Evolutionary conservation across 1,139 yeast species (phyloP).

Genomic region (Tardiomyces blankii): DNA sequence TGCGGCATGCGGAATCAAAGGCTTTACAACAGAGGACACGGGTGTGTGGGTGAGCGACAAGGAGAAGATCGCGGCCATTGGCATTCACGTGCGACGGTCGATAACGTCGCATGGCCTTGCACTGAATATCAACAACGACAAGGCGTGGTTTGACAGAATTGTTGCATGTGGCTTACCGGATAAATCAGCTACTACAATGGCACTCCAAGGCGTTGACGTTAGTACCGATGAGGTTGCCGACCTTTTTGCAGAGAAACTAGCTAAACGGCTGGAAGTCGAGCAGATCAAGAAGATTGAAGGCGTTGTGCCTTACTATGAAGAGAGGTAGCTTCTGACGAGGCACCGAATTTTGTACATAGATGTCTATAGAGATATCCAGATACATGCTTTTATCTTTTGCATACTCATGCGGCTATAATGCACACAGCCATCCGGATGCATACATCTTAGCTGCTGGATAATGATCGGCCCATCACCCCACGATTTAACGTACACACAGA

Average conservation of each 20-base stretch:
- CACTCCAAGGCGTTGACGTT: constrained; percentile 17
- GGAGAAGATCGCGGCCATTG: constrained; percentile 77
- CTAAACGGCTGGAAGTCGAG: constrained; percentile 19
- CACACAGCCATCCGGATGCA: no score
- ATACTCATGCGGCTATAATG: no score
- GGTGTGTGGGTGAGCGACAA: constrained; percentile 66
- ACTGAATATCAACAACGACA: constrained; percentile 65
- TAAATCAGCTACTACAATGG: constrained; percentile 42
- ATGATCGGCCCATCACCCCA: no score
- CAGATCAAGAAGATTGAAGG: not conserved
- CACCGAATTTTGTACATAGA: no score
- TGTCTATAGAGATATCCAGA: no score
- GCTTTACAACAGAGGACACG: constrained; percentile 55
- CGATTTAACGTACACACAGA: no score
- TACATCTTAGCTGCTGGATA: no score
- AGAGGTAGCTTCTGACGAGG: not conserved
- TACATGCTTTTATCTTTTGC: no score
- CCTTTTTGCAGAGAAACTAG: constrained; percentile 42
- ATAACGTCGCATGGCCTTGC: constrained; percentile 88
- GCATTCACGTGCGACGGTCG: constrained; percentile 74
- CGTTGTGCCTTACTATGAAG: not conserved
- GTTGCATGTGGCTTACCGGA: constrained; percentile 82
- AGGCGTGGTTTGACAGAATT: constrained; percentile 54
- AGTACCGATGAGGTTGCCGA: constrained; percentile 37
- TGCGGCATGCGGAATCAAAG: constrained; percentile 31